Conservation (phyloP, 306 rosid genomes). For the Malus asiatica region DNA sequence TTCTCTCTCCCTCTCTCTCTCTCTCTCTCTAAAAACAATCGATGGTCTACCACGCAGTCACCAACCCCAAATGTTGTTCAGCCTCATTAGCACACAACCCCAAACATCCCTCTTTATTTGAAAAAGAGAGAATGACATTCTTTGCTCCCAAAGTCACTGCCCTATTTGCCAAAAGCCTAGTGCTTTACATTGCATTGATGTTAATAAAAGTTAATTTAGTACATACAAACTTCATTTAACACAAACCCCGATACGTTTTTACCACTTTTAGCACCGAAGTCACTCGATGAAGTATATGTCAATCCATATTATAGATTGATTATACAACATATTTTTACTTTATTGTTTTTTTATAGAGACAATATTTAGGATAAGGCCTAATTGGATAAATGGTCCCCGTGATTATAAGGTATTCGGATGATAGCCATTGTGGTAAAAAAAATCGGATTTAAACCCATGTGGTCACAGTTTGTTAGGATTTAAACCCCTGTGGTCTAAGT, state of each 20-base stretch:
- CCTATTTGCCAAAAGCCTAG: background rate
- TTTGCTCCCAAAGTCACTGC: constrained; percentile 5
- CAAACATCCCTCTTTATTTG: constrained; percentile 6
- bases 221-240: background rate
- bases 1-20: constrained; percentile 4
- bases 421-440: too few relatives aligned
- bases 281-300: background rate
- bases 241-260: constrained; percentile 8
- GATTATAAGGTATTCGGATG: too few relatives aligned
- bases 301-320: background rate
- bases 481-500: too few relatives aligned
- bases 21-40: constrained; percentile 25
- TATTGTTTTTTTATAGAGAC: too few relatives aligned
- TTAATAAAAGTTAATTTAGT: background rate
- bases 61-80: background rate
- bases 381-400: too few relatives aligned
- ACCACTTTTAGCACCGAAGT: constrained; percentile 5
- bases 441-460: too few relatives aligned
- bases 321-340: too few relatives aligned
- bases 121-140: background rate
- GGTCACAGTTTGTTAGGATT: too few relatives aligned
- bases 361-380: too few relatives aligned
- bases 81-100: constrained; percentile 20
- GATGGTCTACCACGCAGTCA: constrained; percentile 8
- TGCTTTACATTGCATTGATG: background rate